Base-by-base conservation (phyloP, 2,329 filamentous ascomycete genomes). In the Aspergillus uvarum region DNA sequence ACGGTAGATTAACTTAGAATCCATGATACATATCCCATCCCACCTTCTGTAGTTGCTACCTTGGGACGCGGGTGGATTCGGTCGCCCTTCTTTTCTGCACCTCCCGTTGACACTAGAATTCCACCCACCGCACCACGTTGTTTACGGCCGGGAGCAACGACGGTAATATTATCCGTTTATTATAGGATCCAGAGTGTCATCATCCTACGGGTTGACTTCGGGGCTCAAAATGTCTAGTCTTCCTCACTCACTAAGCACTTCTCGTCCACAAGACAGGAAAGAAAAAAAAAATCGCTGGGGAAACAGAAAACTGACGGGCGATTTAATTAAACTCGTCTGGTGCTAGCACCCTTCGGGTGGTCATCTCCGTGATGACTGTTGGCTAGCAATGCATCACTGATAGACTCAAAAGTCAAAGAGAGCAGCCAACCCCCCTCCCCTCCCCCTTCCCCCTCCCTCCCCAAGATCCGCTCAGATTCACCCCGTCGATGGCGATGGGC, bases 361-460 rank as follows among this genome's bases (percentile, higher is more conserved):
- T 57, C 51, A 61, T 61, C 59, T 61, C 61, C 61, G 61, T 59
- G 52, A 51, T 59, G 44, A 51, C 38, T 44, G 4, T 50, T 44
- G 26, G 48, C 54, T 24, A 31, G 38, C 29, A 35, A 22, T 52
- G 44, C 50, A 52, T 22, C 47, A 54, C 26, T 50, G 54, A 48
- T 56, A 54, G 53, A 55, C 53, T 48, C 42, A 26, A 24, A 21
- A 32, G 22, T 22, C 22, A 21, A 21, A 42, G 38, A n/a, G 47
- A 19, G 26, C 31, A 44, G 29, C 31, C 47, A 35, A 35, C 32
- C 32, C 10, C 32, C 32, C 14, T 14, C 4, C 11, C 32, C 8
- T 11, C 12, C 12, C 32, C 32, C 32, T 47, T 48, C 52, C 47
- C 24, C 21, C 42, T 29, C 53, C 53, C 26, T 29, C 6, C 53